Conservation (phyloP, 2,329 filamentous ascomycete genomes). For the Corniculantispora saksenae region DNA sequence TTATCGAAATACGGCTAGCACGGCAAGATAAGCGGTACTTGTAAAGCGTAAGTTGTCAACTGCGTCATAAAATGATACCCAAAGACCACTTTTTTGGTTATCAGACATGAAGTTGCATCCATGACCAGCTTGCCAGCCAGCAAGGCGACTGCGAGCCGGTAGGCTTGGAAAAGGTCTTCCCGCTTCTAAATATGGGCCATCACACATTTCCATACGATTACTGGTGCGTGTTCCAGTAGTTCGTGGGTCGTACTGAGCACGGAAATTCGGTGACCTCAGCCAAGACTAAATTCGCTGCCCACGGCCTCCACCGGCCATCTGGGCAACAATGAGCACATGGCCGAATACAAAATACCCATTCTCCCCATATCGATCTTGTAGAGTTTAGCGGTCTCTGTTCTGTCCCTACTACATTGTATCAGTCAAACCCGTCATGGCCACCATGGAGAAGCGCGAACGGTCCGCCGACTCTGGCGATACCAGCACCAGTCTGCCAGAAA, state of each 20-base stretch:
- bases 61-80: not conserved
- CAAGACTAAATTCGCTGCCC: constrained; percentile 4
- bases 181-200: constrained; percentile 10
- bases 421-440: not conserved
- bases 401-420: not conserved
- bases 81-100: not conserved
- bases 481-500: not conserved
- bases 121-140: not conserved
- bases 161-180: not conserved
- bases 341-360: constrained; percentile 1
- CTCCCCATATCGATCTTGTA: not conserved
- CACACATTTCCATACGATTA: not conserved
- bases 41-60: not conserved
- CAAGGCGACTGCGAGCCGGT: not conserved
- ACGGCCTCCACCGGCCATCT: constrained; percentile 5
- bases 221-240: not conserved
- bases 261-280: constrained; percentile 17
- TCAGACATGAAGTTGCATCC: not conserved
- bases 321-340: not conserved
- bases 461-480: not conserved
- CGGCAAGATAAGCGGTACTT: not conserved
- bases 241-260: constrained; percentile 3
- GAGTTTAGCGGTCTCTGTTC: not conserved
- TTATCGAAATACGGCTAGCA: not conserved
- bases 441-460: not conserved